Base-by-base conservation (phyloP, 768 basidiomycete species). In the Boletellus ananas region DNA sequence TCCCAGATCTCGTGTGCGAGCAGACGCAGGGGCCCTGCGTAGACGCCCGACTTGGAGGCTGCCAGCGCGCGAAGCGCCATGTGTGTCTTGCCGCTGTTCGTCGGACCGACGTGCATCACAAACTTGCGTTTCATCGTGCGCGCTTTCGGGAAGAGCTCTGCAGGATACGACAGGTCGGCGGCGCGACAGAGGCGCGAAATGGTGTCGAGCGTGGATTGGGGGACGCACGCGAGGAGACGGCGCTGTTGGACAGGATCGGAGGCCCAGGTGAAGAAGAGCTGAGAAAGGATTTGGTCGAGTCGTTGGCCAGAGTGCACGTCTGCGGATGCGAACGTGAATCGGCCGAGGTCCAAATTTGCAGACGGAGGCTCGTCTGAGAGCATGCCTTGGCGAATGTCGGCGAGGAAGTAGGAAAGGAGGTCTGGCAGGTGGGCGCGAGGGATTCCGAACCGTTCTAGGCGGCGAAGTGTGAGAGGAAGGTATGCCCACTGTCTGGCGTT, bases 1-100 rank as follows among this genome's bases (percentile, higher is more conserved):
- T 90, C 84, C 80, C 83, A 96, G 37, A 98, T 88, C 69, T 99
- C 94, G 70, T 97, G 87, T 0, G 96, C 96, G 40, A 99, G 84
- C 34, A 99, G 77, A 17, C 95, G 80, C 6, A 98, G 75, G 0
- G 95, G 96, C 0, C 94, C 94, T 0, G 91, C 92, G 58, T 97
- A 98, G 3, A 87, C 76, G 6, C 94, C 96, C 0, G 72, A 70
- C 1, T 64, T 60, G 0, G 94, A 83, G 4, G 83, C 80, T 0
- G 92, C 89, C 2, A 99, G 78, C 0, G 94, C 91, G 38, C 90
- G 84, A 9, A 99, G 72, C 0, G 95, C 96, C 61, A 88, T 84
- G 62, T 98, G 85, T 0, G 95, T 99, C 72, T 99, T 99, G 27
- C 95, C 96, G 54, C 90, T 91, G 68, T 98, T 99, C 20, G 96